Evolutionary conservation across 257 asterid genomes (phyloP).

Genomic region (Solanum peruvianum): DNA sequence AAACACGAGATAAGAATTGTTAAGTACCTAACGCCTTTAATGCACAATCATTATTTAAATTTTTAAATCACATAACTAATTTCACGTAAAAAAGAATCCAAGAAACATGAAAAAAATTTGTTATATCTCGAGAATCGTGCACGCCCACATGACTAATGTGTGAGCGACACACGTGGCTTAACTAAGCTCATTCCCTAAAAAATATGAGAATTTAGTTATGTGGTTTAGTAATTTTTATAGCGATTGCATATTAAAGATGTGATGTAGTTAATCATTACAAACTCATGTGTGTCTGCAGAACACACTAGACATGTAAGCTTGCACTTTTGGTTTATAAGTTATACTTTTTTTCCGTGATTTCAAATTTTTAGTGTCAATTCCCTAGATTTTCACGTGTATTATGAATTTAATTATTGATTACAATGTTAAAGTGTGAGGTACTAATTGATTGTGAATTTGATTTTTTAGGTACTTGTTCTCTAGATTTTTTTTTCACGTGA

Average conservation of each 20-base stretch:
- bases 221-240: neutral
- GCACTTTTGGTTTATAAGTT: neutral
- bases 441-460: no score
- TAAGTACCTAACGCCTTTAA: neutral
- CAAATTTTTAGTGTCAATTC: neutral
- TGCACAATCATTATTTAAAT: neutral
- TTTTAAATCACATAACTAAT: neutral
- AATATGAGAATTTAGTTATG: neutral
- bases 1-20: no score
- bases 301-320: neutral
- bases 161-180: neutral
- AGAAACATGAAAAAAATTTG: neutral
- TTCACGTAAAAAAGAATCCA: neutral
- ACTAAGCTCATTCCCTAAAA: neutral
- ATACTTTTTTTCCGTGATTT: neutral
- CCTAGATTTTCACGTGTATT: neutral
- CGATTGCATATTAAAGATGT: no score
- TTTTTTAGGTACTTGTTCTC: no score
- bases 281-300: neutral
- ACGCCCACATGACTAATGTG: neutral
- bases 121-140: neutral
- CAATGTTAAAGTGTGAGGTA: neutral
- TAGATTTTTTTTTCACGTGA: no score
- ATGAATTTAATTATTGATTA: neutral
- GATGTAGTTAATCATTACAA: neutral